Base-by-base conservation (phyloP, 2,329 filamentous ascomycete genomes). In the Aspergillus vadensis region DNA sequence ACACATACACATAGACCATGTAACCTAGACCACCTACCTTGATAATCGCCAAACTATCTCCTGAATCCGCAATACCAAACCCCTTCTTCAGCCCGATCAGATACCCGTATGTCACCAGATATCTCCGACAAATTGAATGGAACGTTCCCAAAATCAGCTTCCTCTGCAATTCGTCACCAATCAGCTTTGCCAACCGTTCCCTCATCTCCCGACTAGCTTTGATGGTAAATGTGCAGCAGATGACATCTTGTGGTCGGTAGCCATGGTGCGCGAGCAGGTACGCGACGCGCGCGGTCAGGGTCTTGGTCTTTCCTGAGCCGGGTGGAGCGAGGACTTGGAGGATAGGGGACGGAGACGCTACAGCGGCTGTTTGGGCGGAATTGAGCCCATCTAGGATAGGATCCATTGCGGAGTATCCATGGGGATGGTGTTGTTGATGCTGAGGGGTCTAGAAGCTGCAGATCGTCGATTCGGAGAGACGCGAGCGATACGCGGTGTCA, bases 171-270 rank as follows among this genome's bases (percentile, higher is more conserved):
- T 88, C 88, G 62, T 89, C 85, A 1, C 92, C 92, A n/a, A 98
- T 82, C n/a, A 91, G 83, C 60, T 85, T 88, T 0, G 88, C 87
- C 59, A 98, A 91, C 7, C 94, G 86, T 71, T 92, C 88, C 70
- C 92, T 92, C 94, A 99, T 99, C 79, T 98, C 94, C 17, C 84
- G 86, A 17, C 93, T 91, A 1, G 95, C 93, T 76, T 98, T 98
- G 74, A 97, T 92, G 2, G 95, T 99, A 73, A 99, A 99, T 0
- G 94, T 98, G 63, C 94, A 95, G 61, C 97, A 94, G 61, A 99
- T 88, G 69, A 98, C 88, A 78, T 97, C 92, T 79, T 90, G 87
- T 70, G 94, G 94, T 59, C 86, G 85, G 68, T 91, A 86, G 44
- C 88, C 86, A 67, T 86, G 80, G 69, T 90, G 82, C 54, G 88